phyloP scores from a whole-genome alignment of 2,329 filamentous ascomycete genomes.

The Ceratocystis albifundus region DNA sequence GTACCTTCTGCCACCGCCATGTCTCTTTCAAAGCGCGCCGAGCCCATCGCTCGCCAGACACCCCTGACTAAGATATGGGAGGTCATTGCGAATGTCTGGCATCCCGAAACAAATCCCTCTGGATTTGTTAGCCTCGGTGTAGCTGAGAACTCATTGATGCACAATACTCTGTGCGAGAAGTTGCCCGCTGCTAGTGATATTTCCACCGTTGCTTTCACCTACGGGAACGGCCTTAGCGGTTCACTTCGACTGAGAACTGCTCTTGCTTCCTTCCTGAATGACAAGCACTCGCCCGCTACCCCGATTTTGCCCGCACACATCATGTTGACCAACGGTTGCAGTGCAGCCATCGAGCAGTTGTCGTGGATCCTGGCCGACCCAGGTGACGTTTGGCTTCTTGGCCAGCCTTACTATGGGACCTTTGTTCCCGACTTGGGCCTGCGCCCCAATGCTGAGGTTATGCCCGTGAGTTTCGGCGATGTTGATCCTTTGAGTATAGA shows the following conservation, averaged over 20 bases:
- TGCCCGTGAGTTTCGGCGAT: slow-evolving; percentile 36
- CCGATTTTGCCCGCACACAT: slow-evolving; percentile 30
- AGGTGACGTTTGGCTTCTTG: slow-evolving; percentile 34
- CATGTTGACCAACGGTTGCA: slow-evolving; percentile 34
- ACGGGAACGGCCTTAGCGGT: slow-evolving; percentile 34
- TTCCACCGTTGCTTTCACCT: slow-evolving; percentile 31
- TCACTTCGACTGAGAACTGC: slow-evolving; percentile 30
- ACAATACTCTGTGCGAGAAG: slow-evolving; percentile 34
- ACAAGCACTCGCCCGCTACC: slow-evolving; percentile 28
- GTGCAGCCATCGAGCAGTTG: slow-evolving; percentile 33
- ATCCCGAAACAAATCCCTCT: slow-evolving; percentile 32
- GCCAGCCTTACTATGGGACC: slow-evolving; percentile 38
- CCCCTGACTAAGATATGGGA: slow-evolving; percentile 32
- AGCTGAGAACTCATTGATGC: slow-evolving; percentile 44
- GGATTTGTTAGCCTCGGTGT: slow-evolving; percentile 42
- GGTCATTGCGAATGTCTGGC: slow-evolving; percentile 36
- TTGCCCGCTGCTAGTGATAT: slow-evolving; percentile 33
- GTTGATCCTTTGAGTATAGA: slow-evolving; percentile 35
- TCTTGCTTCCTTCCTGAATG: slow-evolving; percentile 32
- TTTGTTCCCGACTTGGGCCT: slow-evolving; percentile 38
- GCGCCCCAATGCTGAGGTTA: slow-evolving; percentile 34
- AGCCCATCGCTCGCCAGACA: slow-evolving; percentile 27
- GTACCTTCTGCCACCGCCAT: slow-evolving; percentile 19
- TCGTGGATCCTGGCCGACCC: slow-evolving; percentile 34
- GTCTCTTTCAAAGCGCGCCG: slow-evolving; percentile 28